Evolutionary conservation across 1,139 yeast genomes (phyloP), one percentile per base, ranked within the genome.

Genomic region (Yamadazyma sp.): DNA sequence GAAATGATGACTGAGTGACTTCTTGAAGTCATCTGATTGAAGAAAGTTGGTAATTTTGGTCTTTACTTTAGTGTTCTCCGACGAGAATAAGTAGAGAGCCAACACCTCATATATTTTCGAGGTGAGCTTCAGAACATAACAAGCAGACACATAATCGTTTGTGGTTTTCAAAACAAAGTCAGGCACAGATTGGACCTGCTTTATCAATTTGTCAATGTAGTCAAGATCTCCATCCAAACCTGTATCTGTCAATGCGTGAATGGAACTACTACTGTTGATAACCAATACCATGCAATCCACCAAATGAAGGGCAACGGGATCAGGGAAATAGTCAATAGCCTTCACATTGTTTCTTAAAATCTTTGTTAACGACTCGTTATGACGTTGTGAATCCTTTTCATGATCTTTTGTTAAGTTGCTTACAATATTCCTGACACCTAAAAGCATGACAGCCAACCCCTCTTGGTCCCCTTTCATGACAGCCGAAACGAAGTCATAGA

Each of bases 401-500:
- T 40, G 44, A 24, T 35, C 43, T 29, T 54, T 52, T 2, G 58
- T 54, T 34, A 61, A 53, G 36, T 65, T 70, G 1, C 67, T 57
- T 44, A 70, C 71, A 4, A 68, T 77, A 46, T 82, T 83, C 42
- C 77, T 65, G 1, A 95, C 96, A 35, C 87, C 84, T 31, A 88
- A 67, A 44, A 92, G 78, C 32, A 86, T 67, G 35, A 86, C 85
- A 0, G 95, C 75, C 22, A 90, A 63, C 1, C 97, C 97, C 54
- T 89, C 95, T 62, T 92, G 97, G 41, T 82, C 78, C 7, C 87
- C 82, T 46, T 76, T 78, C 72, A 86, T 73, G 5, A 87, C 82
- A 0, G 89, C 73, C n/a, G 92, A 75, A 43, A 90, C 78, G 47
- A 88, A 86, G 40, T 76, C 79, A 51, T 86, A 86, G 14, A 86